These are phyloP conservation scores for Penicillium roqueforti DNA, from an alignment of 495 filamentous ascomycete genomes.

Conservation along the genomic window DNA sequence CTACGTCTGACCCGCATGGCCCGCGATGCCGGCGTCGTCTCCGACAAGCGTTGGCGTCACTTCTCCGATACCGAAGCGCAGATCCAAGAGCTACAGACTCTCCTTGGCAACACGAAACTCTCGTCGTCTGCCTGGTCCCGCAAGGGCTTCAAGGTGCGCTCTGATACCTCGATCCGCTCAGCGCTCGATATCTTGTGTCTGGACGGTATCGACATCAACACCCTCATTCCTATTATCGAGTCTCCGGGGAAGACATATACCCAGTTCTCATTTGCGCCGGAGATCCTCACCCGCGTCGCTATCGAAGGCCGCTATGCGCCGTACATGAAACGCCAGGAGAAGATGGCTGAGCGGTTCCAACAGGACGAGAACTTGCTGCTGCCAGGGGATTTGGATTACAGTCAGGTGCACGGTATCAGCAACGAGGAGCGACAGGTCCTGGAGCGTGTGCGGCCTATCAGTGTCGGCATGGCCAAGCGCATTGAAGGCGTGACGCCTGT, in stretches of 20 bases:
- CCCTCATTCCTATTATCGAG: constrained; percentile 53
- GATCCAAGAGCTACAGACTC: constrained; percentile 58
- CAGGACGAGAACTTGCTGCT: constrained; percentile 73
- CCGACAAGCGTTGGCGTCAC: constrained; percentile 68
- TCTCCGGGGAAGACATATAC: constrained; percentile 30
- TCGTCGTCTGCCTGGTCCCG: constrained; percentile 60
- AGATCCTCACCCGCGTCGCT: constrained; percentile 60
- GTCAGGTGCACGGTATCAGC: constrained; percentile 64
- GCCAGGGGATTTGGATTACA: constrained; percentile 76
- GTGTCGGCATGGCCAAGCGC: constrained; percentile 79
- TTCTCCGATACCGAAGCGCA: constrained; percentile 60
- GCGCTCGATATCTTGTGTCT: constrained; percentile 75
- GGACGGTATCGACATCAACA: constrained; percentile 48
- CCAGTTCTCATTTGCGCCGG: constrained; percentile 49
- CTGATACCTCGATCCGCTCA: constrained; percentile 55
- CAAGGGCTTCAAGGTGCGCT: constrained; percentile 62
- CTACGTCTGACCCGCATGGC: constrained; percentile 77
- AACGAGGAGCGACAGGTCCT: constrained; percentile 71
- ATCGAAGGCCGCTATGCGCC: constrained; percentile 84
- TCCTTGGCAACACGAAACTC: constrained; percentile 53
- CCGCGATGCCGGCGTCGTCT: constrained; percentile 69
- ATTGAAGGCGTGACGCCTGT: constrained; percentile 71
- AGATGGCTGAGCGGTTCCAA: constrained; percentile 58
- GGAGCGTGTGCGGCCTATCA: constrained; percentile 68
- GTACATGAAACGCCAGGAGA: constrained; percentile 67